phyloP scores from a whole-genome alignment of 2,329 filamentous ascomycete species.

The Arthrobotrys entomopaga region DNA sequence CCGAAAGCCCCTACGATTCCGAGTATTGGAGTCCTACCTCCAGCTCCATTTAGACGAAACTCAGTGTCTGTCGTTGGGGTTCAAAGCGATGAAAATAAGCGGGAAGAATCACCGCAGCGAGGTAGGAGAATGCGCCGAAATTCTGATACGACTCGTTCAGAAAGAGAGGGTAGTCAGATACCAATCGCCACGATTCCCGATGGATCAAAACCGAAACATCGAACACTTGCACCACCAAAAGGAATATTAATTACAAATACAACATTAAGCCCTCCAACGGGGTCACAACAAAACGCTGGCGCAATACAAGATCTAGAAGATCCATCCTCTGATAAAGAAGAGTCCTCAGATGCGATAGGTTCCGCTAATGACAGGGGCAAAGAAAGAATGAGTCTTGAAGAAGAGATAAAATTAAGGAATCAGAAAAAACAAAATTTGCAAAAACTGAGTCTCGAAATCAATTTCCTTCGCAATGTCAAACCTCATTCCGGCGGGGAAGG shows the following conservation, averaged over 20 bases:
- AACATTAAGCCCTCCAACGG: not conserved
- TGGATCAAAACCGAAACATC: not conserved
- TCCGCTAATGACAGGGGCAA: constrained; percentile 7
- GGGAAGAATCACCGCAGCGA: too few species aligned
- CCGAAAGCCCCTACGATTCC: not conserved
- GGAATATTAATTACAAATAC: constrained; percentile 1
- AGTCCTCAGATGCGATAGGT: too few species aligned
- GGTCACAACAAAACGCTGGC: not conserved
- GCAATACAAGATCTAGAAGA: not conserved
- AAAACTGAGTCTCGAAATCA: not conserved
- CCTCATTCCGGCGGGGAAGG: not conserved
- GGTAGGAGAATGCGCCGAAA: not conserved
- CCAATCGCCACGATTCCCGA: too few species aligned
- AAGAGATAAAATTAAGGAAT: not conserved
- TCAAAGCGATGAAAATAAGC: not conserved
- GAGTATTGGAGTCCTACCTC: not conserved
- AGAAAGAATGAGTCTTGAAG: constrained; percentile 11
- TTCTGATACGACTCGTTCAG: not conserved
- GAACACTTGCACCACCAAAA: not conserved
- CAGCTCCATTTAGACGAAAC: not conserved
- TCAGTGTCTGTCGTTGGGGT: not conserved
- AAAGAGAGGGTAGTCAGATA: not conserved
- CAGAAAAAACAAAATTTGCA: not conserved
- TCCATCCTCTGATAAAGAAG: not conserved
- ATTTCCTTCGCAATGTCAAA: constrained; percentile 14